phyloP scores from a whole-genome alignment of 2,329 filamentous ascomycete genomes.

The Pseudocercospora cruenta region DNA sequence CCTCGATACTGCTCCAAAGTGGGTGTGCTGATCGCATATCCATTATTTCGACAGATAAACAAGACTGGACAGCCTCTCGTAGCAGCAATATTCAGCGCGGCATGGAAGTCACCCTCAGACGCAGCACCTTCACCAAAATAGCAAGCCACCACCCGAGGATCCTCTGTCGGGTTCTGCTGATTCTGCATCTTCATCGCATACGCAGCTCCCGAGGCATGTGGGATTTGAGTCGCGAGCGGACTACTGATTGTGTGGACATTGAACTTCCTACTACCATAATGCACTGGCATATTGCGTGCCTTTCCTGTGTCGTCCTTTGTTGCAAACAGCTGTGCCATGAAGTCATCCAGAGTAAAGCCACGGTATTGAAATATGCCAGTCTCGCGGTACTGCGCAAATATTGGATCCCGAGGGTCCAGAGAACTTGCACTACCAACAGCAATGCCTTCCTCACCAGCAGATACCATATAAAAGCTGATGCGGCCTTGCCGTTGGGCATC shows the following conservation, averaged over 20 bases:
- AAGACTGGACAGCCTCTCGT: conserved; percentile 85
- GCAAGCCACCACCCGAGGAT: conserved; percentile 72
- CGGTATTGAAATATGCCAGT: conserved; percentile 88
- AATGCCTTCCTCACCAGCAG: conserved; percentile 91
- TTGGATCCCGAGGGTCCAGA: conserved; percentile 78
- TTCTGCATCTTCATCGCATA: conserved; percentile 85
- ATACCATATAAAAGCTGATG: conserved; percentile 95
- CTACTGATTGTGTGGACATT: conserved; percentile 90
- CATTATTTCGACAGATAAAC: conserved; percentile 92
- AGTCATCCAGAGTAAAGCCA: conserved; percentile 82
- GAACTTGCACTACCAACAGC: conserved; percentile 87
- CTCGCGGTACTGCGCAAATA: conserved; percentile 95
- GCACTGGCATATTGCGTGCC: conserved; percentile 95
- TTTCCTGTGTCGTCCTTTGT: conserved; percentile 78
- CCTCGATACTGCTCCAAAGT: conserved; percentile 90
- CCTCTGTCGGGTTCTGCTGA: conserved; percentile 68
- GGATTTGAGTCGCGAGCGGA: conserved; percentile 84
- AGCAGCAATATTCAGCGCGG: conserved; percentile 86
- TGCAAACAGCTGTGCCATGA: conserved; percentile 94
- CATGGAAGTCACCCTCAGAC: conserved; percentile 89
- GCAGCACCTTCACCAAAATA: conserved; percentile 93
- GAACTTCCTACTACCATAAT: conserved; percentile 83
- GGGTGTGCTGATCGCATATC: conserved; percentile 86
- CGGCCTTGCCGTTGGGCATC: conserved; percentile 95
- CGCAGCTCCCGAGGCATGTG: conserved; percentile 82